A percentile compares a stretch with the other conserved stretches of the same genome.
Conservation (phyloP, 306 rosid species). For the Inga laurina region DNA sequence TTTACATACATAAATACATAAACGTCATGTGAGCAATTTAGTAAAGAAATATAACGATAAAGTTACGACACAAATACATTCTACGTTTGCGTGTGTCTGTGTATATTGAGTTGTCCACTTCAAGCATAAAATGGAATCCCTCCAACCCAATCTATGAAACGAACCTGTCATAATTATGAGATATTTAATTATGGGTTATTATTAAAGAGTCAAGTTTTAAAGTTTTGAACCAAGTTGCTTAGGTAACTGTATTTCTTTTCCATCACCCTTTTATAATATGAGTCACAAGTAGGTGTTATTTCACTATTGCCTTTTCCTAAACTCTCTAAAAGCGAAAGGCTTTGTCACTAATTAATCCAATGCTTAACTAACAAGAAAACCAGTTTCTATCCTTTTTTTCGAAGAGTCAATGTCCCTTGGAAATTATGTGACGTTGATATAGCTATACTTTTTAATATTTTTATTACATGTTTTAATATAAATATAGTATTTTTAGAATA, state of each 20-base stretch:
- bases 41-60: background rate
- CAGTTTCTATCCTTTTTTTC: background rate
- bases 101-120: slow-evolving; percentile 31
- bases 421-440: background rate
- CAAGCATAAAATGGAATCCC: background rate
- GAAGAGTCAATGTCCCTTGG: background rate
- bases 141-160: background rate
- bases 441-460: background rate
- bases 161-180: background rate
- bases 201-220: background rate
- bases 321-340: slow-evolving; percentile 41
- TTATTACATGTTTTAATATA: background rate
- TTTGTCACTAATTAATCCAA: slow-evolving; percentile 34
- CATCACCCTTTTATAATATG: background rate
- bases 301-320: slow-evolving; percentile 38
- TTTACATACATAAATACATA: too few relatives aligned
- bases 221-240: background rate
- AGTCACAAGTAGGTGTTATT: slow-evolving; percentile 26
- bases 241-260: background rate
- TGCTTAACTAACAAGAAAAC: slow-evolving; percentile 68
- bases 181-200: background rate
- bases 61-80: background rate
- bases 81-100: background rate
- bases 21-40: background rate
- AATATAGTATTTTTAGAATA: background rate